phyloP scores from a whole-genome alignment of 768 basidiomycete genomes.

The Lentinula aciculospora region DNA sequence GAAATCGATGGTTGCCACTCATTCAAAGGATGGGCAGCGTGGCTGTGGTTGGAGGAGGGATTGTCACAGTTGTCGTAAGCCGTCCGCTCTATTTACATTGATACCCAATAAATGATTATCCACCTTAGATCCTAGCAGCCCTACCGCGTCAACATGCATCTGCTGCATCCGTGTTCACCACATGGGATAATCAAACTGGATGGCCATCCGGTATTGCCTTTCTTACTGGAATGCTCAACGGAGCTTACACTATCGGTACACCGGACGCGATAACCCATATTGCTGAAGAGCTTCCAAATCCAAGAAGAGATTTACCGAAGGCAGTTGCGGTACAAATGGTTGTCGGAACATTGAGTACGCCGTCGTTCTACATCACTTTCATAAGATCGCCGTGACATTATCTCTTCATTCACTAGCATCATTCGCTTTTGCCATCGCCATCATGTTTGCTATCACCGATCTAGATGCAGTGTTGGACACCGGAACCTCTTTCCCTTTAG shows the following conservation, averaged over 20 bases:
- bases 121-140: conserved; percentile 9
- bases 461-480: conserved; percentile 13
- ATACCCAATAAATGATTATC: background rate
- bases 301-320: conserved; percentile 11
- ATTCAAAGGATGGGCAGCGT: conserved; percentile 11
- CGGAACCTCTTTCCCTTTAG: conserved; percentile 12
- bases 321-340: conserved; percentile 11
- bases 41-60: conserved; percentile 11
- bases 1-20: conserved; percentile 11
- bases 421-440: conserved; percentile 9
- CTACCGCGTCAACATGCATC: conserved; percentile 11
- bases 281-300: conserved; percentile 13
- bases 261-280: conserved; percentile 13
- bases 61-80: conserved; percentile 11
- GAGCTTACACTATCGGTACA: conserved; percentile 13
- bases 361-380: background rate
- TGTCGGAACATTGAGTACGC: conserved; percentile 10
- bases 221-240: conserved; percentile 14
- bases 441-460: conserved; percentile 13
- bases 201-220: conserved; percentile 13
- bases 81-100: background rate
- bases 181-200: conserved; percentile 12
- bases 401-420: conserved; percentile 4
- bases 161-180: conserved; percentile 10
- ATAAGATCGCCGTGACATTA: background rate